Evolutionary conservation across 129 eudicot species (phyloP).

Genomic region (Helianthus tuberosus): DNA sequence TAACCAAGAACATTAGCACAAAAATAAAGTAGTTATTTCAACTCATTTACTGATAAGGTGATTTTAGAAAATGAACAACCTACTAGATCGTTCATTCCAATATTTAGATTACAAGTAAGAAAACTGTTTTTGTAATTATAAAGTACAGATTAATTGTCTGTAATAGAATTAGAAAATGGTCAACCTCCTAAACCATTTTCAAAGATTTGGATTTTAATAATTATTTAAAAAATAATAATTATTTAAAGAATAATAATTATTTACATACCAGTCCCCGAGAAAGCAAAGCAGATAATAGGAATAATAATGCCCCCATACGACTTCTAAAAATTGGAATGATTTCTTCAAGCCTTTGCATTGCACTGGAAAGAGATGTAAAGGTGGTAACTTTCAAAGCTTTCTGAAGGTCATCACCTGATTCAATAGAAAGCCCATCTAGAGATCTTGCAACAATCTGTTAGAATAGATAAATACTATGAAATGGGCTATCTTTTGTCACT

Average conservation of each 20-base stretch:
- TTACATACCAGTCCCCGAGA: conserved; percentile 93
- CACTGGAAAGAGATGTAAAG: conserved; percentile 55
- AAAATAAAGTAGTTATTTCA: neutral
- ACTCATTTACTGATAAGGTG: neutral
- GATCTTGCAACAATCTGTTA: conserved; percentile 65
- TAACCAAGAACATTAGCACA: neutral
- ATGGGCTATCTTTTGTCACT: neutral
- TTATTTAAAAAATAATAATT: neutral
- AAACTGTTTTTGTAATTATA: neutral
- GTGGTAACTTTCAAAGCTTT: conserved; percentile 62
- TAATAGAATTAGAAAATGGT: neutral
- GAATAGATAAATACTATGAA: conserved; percentile 16
- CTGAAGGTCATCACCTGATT: conserved; percentile 76
- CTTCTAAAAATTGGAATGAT: conserved; percentile 85
- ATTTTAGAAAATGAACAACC: neutral
- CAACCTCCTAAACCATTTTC: neutral
- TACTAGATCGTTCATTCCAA: neutral
- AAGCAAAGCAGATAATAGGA: conserved; percentile 86
- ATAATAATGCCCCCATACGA: conserved; percentile 94
- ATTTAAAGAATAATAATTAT: conserved; percentile 1
- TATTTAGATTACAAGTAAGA: neutral
- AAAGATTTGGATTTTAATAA: neutral
- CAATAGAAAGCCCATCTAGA: conserved; percentile 81
- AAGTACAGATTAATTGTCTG: neutral
- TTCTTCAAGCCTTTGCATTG: conserved; percentile 66